Percentiles rank a stretch among this genome's conserved stretches.
Conservation (phyloP, 371 early-diverging fungal species). For the Lichtheimia ornata region DNA sequence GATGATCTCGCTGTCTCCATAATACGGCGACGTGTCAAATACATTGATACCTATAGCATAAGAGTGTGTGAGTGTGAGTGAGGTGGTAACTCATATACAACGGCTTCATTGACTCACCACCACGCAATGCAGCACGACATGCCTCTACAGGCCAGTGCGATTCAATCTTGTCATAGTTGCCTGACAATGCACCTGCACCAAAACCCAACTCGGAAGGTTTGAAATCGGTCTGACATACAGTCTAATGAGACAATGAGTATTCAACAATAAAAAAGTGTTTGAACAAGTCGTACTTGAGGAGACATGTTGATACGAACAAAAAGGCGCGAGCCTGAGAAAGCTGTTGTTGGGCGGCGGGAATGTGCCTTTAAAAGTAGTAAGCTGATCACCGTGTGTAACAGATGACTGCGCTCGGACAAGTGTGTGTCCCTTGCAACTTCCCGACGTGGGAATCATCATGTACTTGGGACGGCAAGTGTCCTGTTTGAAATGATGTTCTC, state of each 20-base stretch:
- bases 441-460: too few relatives aligned
- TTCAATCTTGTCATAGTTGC: constrained; percentile 53
- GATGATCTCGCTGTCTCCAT: constrained; percentile 70
- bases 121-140: constrained; percentile 49
- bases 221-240: constrained; percentile 41
- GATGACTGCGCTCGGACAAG: too few relatives aligned
- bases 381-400: too few relatives aligned
- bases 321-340: not conserved
- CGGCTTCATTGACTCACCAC: constrained; percentile 21
- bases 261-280: too few relatives aligned
- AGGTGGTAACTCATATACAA: not conserved
- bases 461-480: too few relatives aligned
- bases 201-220: constrained; percentile 48
- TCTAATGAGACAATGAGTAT: constrained; percentile 2
- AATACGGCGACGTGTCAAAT: constrained; percentile 82
- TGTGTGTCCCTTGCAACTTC: too few relatives aligned
- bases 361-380: too few relatives aligned
- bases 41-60: constrained; percentile 60
- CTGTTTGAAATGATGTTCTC: too few relatives aligned
- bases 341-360: too few relatives aligned
- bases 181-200: constrained; percentile 61
- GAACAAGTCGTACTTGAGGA: not conserved
- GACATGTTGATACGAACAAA: not conserved
- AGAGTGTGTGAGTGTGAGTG: not conserved
- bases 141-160: constrained; percentile 53